phyloP scores from a whole-genome alignment of 2,329 filamentous ascomycete genomes.

The Colletotrichum theobromicola region DNA sequence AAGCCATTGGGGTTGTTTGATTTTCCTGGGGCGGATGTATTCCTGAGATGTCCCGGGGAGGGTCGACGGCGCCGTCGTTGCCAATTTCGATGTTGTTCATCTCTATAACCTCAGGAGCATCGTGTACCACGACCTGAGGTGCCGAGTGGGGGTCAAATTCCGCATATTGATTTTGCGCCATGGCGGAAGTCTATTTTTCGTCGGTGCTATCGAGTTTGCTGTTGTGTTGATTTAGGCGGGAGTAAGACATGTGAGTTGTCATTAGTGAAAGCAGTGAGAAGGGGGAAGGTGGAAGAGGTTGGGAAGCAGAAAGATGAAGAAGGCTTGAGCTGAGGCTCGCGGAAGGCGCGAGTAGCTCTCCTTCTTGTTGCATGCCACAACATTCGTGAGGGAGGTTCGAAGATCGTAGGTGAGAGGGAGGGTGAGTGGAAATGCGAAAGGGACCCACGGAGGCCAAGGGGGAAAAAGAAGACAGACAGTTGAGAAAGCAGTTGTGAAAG shows the following conservation, averaged over 20 bases:
- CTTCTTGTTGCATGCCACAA: not conserved
- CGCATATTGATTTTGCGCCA: not conserved
- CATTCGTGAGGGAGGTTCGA: not conserved
- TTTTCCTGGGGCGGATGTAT: not conserved
- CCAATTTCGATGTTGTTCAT: not conserved
- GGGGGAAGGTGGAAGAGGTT: not conserved
- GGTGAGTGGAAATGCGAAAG: not conserved
- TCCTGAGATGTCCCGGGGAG: not conserved
- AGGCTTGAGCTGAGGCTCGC: not conserved
- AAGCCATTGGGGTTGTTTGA: not conserved
- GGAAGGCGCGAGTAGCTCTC: not conserved
- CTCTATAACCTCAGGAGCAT: conserved; percentile 18
- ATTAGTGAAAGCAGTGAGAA: not conserved
- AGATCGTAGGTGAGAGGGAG: not conserved
- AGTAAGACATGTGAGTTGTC: not conserved
- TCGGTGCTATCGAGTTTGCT: not conserved
- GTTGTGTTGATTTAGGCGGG: not conserved
- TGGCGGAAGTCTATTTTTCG: not conserved
- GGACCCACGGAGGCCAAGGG: not conserved
- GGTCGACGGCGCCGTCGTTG: not conserved
- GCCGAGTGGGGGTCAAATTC: conserved; percentile 9
- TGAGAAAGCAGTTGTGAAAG: not conserved
- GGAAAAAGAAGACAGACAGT: not conserved
- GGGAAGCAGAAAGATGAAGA: not conserved
- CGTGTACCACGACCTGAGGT: conserved; percentile 5